Evolutionary conservation across 805 yeast species (phyloP).

Genomic region (Jamesozyma rosinii): DNA sequence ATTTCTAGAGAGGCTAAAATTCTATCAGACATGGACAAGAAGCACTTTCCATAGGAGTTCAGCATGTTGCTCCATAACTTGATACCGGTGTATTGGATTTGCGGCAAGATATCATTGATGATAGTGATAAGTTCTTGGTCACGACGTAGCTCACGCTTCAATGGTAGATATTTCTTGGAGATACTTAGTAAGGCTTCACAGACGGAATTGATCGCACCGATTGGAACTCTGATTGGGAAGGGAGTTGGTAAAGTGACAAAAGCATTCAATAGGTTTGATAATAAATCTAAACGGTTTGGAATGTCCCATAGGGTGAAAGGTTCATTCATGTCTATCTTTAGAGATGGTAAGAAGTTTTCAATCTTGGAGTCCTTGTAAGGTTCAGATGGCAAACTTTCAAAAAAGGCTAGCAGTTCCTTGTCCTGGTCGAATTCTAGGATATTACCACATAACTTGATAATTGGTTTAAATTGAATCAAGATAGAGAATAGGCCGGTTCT

Average conservation of each 20-base stretch:
- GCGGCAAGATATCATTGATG: slow-evolving; percentile 36
- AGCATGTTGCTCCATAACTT: slow-evolving; percentile 30
- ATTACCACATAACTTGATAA: slow-evolving; percentile 47
- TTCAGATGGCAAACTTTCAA: slow-evolving; percentile 34
- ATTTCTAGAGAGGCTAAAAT: slow-evolving; percentile 49
- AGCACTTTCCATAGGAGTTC: slow-evolving; percentile 25
- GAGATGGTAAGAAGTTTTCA: slow-evolving; percentile 35
- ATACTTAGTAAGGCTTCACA: slow-evolving; percentile 49
- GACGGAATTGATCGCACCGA: slow-evolving; percentile 46
- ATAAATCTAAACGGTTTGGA: slow-evolving; percentile 40
- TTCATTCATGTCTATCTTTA: slow-evolving; percentile 51
- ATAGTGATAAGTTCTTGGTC: slow-evolving; percentile 40
- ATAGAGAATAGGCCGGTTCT: slow-evolving; percentile 39
- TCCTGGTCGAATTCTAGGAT: slow-evolving; percentile 52
- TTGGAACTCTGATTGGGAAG: slow-evolving; percentile 49
- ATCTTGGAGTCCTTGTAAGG: slow-evolving; percentile 2
- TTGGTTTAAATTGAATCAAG: slow-evolving; percentile 45
- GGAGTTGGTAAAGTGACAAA: slow-evolving; percentile 46
- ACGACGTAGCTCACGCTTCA: slow-evolving; percentile 48
- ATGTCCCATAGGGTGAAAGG: slow-evolving; percentile 45
- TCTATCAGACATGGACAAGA: slow-evolving; percentile 41
- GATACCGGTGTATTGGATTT: slow-evolving; percentile 40
- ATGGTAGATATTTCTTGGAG: slow-evolving; percentile 44
- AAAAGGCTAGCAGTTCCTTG: slow-evolving; percentile 35
- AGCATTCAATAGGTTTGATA: slow-evolving; percentile 38